Evolutionary conservation across 768 basidiomycete species (phyloP), one percentile per base, ranked within the genome.

Genomic region (Leccinum variicolor): DNA sequence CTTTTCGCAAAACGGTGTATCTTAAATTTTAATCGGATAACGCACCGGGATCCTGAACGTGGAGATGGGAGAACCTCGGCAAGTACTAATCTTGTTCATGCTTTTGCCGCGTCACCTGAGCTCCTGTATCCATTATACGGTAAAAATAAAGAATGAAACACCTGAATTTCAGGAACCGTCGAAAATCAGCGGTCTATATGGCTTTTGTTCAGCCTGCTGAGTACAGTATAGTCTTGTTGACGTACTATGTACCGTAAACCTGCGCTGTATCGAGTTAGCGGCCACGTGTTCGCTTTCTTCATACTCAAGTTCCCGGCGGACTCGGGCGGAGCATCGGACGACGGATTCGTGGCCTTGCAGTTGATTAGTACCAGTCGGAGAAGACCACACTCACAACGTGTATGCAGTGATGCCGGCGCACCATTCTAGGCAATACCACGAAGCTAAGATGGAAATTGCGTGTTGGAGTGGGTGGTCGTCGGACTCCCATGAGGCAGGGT

Each of bases 391-490:
- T 39, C 39, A 39, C 39, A 39, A 39, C 39, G 39, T 39, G 39
- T 39, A 39, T n/a, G 17, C 39, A 45, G 14, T 46, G 45, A 46
- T 23, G 45, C 11, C 15, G 31, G 31, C 17, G 45, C 19, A 46
- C 45, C 45, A 47, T 47, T 25, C 46, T 47, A 25, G 13, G 19
- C 14, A 21, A 15, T 21, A 26, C 46, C 29, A 7, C n/a, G 3
- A 47, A 53, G 49, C 55, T 53, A 55, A 55, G 57, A 68, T 62
- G 46, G 53, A 53, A 68, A 63, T 50, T 45, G 54, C 53, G 50
- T 41, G 55, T 46, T 28, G 28, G 14, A 50, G 54, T 55, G 26
- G 45, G 45, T 53, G 50, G 43, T 52, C 39, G 39, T 39, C 9
- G 17, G 39, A 39, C 39, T 39, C 9, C 39, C 67, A 61, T 31